Base-by-base conservation (phyloP, 2,329 filamentous ascomycete species). In the Cytospora paraplurivora region DNA sequence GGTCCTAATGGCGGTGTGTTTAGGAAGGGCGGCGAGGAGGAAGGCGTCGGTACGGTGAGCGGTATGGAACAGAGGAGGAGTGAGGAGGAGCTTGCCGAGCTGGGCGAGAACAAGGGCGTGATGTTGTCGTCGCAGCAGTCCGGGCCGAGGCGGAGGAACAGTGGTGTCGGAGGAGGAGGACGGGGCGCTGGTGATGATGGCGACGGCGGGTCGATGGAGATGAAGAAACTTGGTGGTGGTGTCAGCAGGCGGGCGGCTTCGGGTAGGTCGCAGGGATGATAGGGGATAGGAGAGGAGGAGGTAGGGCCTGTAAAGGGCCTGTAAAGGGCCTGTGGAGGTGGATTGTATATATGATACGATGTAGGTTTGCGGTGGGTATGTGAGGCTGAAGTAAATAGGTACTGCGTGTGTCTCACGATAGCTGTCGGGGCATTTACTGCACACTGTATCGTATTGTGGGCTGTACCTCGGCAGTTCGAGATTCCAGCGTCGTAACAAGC, bases 51-150 rank as follows among this genome's bases (percentile, higher is more conserved):
- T 37, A 52, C 33, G 34, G 53, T n/a, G 49, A 52, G 17, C 56
- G 53, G 54, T 17, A 49, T n/a, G 62, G 33, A 60, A 59, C 54
- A 66, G 58, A 49, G 69, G 59, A 70, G 64, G 69, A 74, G 71
- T 50, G 73, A 73, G 34, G 75, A 76, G 63, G 71, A 75, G 32
- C 68, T 77, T 21, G 77, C 74, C 0, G 76, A 77, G 70, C 70
- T 73, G 56, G 76, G 76, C 7, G 71, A 76, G 66, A 67, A 65
- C 56, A 57, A 62, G 57, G 41, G 44, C 33, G 66, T 59, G 62
- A 59, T 50, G 38, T 32, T 58, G 57, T 63, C 56, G 57, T 63
- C 63, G 19, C n/a, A 21, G 19, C n/a, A 21, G 44, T 62, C 47
- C 8, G 47, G 59, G 17, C 57, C 62, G 49, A 64, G 66, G 58